These are phyloP conservation scores for Cryptococcus hybrid DNA, from an alignment of 1,284 basidiomycete genomes.

Conservation along the genomic window DNA sequence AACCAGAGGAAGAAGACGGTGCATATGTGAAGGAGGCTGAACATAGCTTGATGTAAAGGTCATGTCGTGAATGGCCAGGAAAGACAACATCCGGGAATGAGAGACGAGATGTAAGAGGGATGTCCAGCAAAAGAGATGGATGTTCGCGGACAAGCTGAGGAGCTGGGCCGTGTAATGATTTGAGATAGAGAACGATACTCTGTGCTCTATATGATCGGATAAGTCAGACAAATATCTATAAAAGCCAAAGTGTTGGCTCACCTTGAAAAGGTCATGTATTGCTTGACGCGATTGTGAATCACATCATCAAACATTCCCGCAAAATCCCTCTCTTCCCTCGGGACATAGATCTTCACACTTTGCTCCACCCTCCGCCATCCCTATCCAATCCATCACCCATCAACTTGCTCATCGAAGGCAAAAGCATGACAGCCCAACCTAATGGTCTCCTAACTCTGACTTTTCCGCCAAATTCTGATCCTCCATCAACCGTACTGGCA, in stretches of 20 bases:
- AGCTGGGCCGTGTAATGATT: slow-evolving; percentile 80
- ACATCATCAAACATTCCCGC: slow-evolving; percentile 95
- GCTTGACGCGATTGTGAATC: slow-evolving; percentile 72
- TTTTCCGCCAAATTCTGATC: slow-evolving; percentile 17
- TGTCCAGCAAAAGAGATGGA: slow-evolving; percentile 78
- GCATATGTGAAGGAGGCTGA: slow-evolving; percentile 73
- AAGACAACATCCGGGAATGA: slow-evolving; percentile 97
- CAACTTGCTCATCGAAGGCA: slow-evolving; percentile 67
- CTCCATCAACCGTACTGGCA: not conserved
- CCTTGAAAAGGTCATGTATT: slow-evolving; percentile 82
- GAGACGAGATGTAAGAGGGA: slow-evolving; percentile 79
- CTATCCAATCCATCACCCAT: slow-evolving; percentile 55
- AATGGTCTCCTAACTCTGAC: slow-evolving; percentile 76
- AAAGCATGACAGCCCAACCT: slow-evolving; percentile 87
- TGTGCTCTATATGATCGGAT: slow-evolving; percentile 63
- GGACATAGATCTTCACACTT: slow-evolving; percentile 84
- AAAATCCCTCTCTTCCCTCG: slow-evolving; percentile 79
- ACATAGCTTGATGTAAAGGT: slow-evolving; percentile 93
- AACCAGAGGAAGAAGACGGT: slow-evolving; percentile 43
- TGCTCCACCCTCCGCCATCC: slow-evolving; percentile 65
- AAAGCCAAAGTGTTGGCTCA: slow-evolving; percentile 43
- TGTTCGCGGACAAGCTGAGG: slow-evolving; percentile 76
- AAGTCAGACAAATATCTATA: not conserved
- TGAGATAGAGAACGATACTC: slow-evolving; percentile 81
- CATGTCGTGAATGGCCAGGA: slow-evolving; percentile 87